Base-by-base conservation (phyloP, 2,329 filamentous ascomycete species). In the Phoma herbarum region DNA sequence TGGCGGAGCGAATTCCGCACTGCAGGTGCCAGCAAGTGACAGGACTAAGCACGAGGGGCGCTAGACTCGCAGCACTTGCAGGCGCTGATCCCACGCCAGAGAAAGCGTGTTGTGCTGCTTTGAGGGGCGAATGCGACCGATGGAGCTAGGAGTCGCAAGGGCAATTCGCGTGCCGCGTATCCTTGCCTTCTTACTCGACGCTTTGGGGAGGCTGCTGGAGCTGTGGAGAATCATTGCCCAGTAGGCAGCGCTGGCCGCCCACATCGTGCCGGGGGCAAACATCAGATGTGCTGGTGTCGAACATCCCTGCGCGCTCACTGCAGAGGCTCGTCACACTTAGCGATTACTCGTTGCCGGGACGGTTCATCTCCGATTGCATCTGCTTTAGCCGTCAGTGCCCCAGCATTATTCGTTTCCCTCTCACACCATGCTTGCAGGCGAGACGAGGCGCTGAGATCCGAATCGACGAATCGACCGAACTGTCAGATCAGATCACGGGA, bases 301-400 rank as follows among this genome's bases (percentile, higher is more conserved):
- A 44, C 51, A 54, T 59, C 50, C 56, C 54, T 59, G 56, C 56
- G 45, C 45, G 53, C 56, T 59, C 45, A 54, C 56, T 59, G 56
- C 50, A 59, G 56, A 59, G 45, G 50, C 57, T 56, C 57, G 57
- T 60, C 57, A 55, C 57, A 56, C 57, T 33, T 46, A 20, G 52
- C 57, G 22, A 60, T 60, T 55, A 56, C 66, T 68, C 66, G 65
- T 60, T 71, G 67, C 64, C 66, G 64, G 57, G 49, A 65, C 69
- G 66, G 63, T 67, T 68, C 69, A 77, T 77, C 73, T 77, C 75
- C 75, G 75, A 77, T 77, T 74, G 69, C 69, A 72, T 75, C 70
- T 69, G 67, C 63, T 63, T 60, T 66, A 63, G 65, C 64, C 64
- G 50, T 59, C 56, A 50, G 41, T 31, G 50, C 50, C 56, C 56